Evolutionary conservation across 148 eudicot genomes (phyloP).

Genomic region (Simmondsia chinensis): DNA sequence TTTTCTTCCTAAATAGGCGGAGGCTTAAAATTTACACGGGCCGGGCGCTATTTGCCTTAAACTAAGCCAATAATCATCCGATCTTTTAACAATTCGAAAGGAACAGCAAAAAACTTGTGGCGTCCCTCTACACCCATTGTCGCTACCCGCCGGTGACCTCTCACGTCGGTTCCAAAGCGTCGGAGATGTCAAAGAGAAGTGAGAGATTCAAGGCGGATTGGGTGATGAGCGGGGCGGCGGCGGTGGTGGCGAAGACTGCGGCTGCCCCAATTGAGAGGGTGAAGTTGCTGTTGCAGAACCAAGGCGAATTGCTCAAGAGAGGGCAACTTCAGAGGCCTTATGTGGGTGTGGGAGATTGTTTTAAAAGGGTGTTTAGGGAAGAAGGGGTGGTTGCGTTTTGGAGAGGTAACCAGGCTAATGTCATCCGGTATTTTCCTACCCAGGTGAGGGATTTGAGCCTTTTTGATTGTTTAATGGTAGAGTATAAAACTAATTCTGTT

Average conservation of each 20-base stretch:
- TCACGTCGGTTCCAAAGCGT: too few species aligned
- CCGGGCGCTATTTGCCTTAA: too few species aligned
- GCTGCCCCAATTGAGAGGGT: slow-evolving; percentile 97
- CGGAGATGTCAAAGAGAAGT: slow-evolving; percentile 1
- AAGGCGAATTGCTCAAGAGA: slow-evolving; percentile 69
- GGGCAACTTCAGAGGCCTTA: slow-evolving; percentile 66
- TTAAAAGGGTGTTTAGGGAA: slow-evolving; percentile 54
- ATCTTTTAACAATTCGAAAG: too few species aligned
- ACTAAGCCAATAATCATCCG: too few species aligned
- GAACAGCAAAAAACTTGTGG: too few species aligned
- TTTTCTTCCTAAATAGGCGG: too few species aligned
- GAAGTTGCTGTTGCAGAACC: slow-evolving; percentile 81
- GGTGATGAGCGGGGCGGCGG: slow-evolving; percentile 76
- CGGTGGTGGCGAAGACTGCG: slow-evolving; percentile 61
- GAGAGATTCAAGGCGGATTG: slow-evolving; percentile 67
- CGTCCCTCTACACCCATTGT: too few species aligned
- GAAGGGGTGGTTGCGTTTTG: slow-evolving; percentile 76
- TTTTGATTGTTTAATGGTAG: neutral
- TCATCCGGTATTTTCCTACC: slow-evolving; percentile 91
- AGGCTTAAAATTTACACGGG: too few species aligned
- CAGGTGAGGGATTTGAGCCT: slow-evolving; percentile 36
- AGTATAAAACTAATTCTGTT: neutral
- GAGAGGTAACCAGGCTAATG: slow-evolving; percentile 97
- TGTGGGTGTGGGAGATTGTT: slow-evolving; percentile 55
- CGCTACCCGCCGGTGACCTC: too few species aligned